Conservation (phyloP, 2,329 filamentous ascomycete genomes). For the Calonectria fujianensis region DNA sequence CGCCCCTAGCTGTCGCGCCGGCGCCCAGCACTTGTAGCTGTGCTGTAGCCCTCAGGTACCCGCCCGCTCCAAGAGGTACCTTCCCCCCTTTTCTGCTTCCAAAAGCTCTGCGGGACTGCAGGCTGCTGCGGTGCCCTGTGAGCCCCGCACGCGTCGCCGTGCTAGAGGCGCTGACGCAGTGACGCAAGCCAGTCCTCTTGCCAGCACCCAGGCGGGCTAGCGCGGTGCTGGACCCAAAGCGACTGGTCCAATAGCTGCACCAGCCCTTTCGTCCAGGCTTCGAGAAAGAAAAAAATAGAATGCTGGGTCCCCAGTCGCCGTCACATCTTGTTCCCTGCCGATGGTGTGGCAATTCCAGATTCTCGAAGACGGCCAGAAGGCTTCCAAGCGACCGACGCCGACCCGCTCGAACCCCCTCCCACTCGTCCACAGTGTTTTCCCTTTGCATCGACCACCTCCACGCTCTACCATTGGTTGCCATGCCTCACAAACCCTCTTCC, state of each 20-base stretch:
- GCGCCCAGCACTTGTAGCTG: conserved; percentile 29
- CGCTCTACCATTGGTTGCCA: conserved; percentile 10
- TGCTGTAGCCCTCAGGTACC: conserved; percentile 35
- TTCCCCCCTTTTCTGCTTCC: conserved; percentile 2
- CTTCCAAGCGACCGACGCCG: conserved; percentile 50
- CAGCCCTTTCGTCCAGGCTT: conserved; percentile 52
- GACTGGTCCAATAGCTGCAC: conserved; percentile 27
- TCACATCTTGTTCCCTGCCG: conserved; percentile 45
- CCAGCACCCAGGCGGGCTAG: conserved; percentile 17
- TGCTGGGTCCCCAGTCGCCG: conserved; percentile 49
- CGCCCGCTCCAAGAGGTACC: conserved; percentile 11
- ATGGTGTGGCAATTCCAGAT: conserved; percentile 51
- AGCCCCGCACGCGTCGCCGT: conserved; percentile 32
- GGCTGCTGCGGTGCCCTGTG: conserved; percentile 18
- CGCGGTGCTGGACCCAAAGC: conserved; percentile 16
- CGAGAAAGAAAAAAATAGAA: conserved; percentile 49
- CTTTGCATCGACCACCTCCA: neutral
- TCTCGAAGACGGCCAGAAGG: conserved; percentile 56
- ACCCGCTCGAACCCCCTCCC: conserved; percentile 42
- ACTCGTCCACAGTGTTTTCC: conserved; percentile 13
- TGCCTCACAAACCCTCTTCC: conserved; percentile 31
- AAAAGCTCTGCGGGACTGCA: conserved; percentile 17
- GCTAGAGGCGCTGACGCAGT: conserved; percentile 32
- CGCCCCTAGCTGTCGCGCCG: conserved; percentile 17
- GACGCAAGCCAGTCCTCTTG: conserved; percentile 20